Evolutionary conservation across 2,329 filamentous ascomycete genomes (phyloP), one percentile per base, ranked within the genome.

Genomic region (Trichocomaceae sp.): DNA sequence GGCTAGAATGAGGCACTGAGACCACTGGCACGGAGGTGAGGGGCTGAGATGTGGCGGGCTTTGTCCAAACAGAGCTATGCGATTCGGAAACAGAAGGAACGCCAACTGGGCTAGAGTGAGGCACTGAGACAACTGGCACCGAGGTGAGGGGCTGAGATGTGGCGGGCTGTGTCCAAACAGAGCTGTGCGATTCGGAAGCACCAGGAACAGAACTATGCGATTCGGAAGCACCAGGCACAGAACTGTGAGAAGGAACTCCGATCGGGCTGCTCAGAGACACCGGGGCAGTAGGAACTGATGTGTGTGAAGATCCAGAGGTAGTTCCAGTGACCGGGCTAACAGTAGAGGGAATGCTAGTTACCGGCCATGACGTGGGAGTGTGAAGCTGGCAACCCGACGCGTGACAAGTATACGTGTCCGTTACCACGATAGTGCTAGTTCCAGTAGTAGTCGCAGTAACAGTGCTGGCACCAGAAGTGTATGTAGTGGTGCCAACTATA

Each of bases 321-420:
- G 49, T 41, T 23, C n/a, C 17, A 45, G 15, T 29, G 22, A 19
- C 15, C 7, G 49, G 39, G 9, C 17, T 12, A 12, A 42, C 39
- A 22, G 19, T 33, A 8, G 39, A 20, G 4, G 49, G 22, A 22
- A 26, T 13, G 45, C 22, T 29, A 10, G 39, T 33, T 5, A 13
- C 9, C 2, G 15, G 15, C n/a, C 19, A 33, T 37, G 47, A 19
- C 26, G 52, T 45, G 41, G 48, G 26, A 50, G 54, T 56, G 19
- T 56, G 54, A 41, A 44, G 54, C 8, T 52, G 42, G 50, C 52
- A 56, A 33, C 47, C 35, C 5, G 48, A 42, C 39, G 55, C 41
- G 12, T 53, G 47, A 29, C 56, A 58, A 29, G 56, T 58, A 41
- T 56, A 53, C 3, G 52, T 55, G 37, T 50, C 41, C 10, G 52